These are phyloP conservation scores for Ceratocystis eucalypticola DNA, from an alignment of 2,329 filamentous ascomycete species.

Conservation along the genomic window DNA sequence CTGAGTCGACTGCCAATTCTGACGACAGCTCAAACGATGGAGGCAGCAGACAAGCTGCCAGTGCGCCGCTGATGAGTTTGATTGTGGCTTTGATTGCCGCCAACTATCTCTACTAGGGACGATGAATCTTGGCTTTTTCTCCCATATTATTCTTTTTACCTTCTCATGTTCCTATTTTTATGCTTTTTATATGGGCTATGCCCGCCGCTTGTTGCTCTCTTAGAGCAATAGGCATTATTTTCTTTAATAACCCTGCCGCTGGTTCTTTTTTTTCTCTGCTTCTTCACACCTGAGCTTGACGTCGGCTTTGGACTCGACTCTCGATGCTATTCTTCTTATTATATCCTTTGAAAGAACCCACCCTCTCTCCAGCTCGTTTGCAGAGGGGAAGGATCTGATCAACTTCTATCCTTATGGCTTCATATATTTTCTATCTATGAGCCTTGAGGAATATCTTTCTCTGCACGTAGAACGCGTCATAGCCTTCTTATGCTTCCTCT, in stretches of 20 bases:
- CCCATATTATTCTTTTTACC: slow-evolving; percentile 16
- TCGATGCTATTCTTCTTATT: slow-evolving; percentile 12
- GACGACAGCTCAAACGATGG: slow-evolving; percentile 27
- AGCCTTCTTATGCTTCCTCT: neutral
- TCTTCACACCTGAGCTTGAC: slow-evolving; percentile 3
- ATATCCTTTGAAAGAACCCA: neutral
- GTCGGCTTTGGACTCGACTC: slow-evolving; percentile 21
- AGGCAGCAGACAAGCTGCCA: slow-evolving; percentile 34
- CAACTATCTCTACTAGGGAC: slow-evolving; percentile 33
- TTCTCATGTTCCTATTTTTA: slow-evolving; percentile 14
- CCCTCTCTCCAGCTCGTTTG: neutral
- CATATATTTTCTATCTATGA: slow-evolving; percentile 1
- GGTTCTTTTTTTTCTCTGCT: neutral
- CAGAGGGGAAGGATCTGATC: too few relatives aligned
- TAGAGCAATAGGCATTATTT: neutral
- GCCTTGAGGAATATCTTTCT: slow-evolving; percentile 3
- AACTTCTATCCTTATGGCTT: neutral
- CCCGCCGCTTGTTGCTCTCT: neutral
- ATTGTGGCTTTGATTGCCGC: slow-evolving; percentile 43
- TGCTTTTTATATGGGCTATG: neutral
- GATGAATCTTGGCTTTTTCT: neutral
- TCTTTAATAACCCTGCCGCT: slow-evolving; percentile 10
- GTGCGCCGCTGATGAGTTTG: slow-evolving; percentile 39
- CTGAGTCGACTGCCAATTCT: slow-evolving; percentile 8
- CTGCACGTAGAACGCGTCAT: neutral